Evolutionary conservation across 768 basidiomycete species (phyloP).

Genomic region (Baorangia bicolor): DNA sequence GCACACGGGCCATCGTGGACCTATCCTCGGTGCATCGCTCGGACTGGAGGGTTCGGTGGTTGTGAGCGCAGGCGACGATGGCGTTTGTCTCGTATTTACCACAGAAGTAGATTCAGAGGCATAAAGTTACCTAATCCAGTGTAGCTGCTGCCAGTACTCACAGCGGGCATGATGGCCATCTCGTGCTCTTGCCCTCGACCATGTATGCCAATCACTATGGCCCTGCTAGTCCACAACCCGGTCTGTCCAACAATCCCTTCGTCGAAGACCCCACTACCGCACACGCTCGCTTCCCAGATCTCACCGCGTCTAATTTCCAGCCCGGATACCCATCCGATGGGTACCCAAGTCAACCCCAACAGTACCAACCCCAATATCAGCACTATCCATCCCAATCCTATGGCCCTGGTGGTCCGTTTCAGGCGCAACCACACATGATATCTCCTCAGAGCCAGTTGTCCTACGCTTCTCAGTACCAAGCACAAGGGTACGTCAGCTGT

Average conservation of each 20-base stretch:
- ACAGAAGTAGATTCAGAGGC: slow-evolving; percentile 42
- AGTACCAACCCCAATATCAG: slow-evolving; percentile 39
- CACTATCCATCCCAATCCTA: slow-evolving; percentile 27
- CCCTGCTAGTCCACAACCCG: slow-evolving; percentile 14
- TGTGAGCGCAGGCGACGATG: slow-evolving; percentile 90
- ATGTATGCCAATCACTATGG: slow-evolving; percentile 46
- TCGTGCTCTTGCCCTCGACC: slow-evolving; percentile 7
- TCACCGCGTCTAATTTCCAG: slow-evolving; percentile 35
- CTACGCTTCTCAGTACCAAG: slow-evolving; percentile 25
- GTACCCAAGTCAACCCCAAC: slow-evolving; percentile 30
- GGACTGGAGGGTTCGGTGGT: slow-evolving; percentile 70
- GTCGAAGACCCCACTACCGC: slow-evolving; percentile 49
- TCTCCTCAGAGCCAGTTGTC: slow-evolving; percentile 25
- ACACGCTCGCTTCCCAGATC: slow-evolving; percentile 62
- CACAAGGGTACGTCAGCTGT: slow-evolving; percentile 16
- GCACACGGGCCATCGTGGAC: slow-evolving; percentile 79
- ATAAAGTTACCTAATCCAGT: slow-evolving; percentile 24
- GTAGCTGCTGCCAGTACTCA: not conserved
- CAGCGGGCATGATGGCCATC: not conserved
- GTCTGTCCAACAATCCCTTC: slow-evolving; percentile 68
- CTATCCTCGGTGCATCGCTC: slow-evolving; percentile 73
- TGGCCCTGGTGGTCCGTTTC: slow-evolving; percentile 6
- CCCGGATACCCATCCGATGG: slow-evolving; percentile 19
- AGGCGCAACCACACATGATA: slow-evolving; percentile 18
- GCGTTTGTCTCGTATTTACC: slow-evolving; percentile 78